These are phyloP conservation scores for Clathrospora elynae DNA, from an alignment of 2,329 filamentous ascomycete genomes.

Conservation along the genomic window DNA sequence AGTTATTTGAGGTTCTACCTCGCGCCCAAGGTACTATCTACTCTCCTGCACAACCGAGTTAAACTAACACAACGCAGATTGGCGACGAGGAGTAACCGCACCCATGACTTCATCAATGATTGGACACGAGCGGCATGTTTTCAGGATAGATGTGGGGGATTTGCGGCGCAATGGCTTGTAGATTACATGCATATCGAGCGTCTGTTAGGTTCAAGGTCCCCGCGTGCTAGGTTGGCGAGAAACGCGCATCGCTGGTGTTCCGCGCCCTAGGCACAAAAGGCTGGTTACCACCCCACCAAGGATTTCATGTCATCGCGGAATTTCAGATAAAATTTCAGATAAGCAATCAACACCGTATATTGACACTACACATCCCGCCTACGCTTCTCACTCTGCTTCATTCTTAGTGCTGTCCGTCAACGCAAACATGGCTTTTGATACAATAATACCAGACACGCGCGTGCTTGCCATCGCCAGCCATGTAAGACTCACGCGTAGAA, in stretches of 20 bases:
- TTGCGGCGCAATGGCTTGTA: conserved; percentile 33
- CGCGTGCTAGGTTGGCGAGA: conserved; percentile 27
- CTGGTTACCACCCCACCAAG: conserved; percentile 35
- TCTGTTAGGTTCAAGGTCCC: conserved; percentile 23
- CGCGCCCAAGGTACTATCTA: conserved; percentile 81
- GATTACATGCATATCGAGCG: conserved; percentile 36
- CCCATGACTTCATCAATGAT: conserved; percentile 20
- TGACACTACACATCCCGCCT: conserved; percentile 13
- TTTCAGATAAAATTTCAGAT: conserved; percentile 46
- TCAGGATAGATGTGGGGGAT: conserved; percentile 32
- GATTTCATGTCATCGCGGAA: conserved; percentile 42
- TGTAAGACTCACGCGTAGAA: conserved; percentile 64
- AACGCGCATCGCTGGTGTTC: conserved; percentile 21
- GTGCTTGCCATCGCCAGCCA: conserved; percentile 92
- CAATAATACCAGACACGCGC: conserved; percentile 63
- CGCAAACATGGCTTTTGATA: conserved; percentile 42
- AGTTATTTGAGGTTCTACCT: conserved; percentile 97
- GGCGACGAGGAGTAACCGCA: conserved; percentile 65
- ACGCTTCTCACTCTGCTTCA: neutral
- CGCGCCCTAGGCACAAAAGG: conserved; percentile 28
- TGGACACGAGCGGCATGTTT: conserved; percentile 34
- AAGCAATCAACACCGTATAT: conserved; percentile 40
- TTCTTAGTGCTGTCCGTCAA: conserved; percentile 5
- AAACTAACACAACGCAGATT: conserved; percentile 63
- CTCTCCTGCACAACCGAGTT: neutral